Conservation (phyloP, 176 grass and related monocot species). For the Luzula sylvatica region DNA sequence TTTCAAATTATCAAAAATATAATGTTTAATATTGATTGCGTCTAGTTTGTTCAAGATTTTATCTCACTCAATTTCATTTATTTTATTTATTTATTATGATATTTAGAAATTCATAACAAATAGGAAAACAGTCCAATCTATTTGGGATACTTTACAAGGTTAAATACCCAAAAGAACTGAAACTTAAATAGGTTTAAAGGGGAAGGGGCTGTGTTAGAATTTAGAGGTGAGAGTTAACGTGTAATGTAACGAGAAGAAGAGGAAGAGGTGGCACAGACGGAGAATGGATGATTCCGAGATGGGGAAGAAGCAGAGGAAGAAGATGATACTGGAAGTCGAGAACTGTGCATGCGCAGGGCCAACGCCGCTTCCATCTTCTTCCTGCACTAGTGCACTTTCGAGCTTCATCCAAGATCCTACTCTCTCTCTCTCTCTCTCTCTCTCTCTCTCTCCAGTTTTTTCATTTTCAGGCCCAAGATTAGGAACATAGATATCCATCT, state of each 20-base stretch:
- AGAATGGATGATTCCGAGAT: constrained; percentile 14
- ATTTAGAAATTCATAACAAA: too few species aligned
- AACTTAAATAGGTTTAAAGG: background rate
- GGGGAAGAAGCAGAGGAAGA: constrained; percentile 1
- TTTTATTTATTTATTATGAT: too few species aligned
- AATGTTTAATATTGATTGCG: too few species aligned
- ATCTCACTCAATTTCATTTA: too few species aligned
- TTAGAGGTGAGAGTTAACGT: background rate
- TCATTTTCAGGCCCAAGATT: too few species aligned
- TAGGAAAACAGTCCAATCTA: too few species aligned
- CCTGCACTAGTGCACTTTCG: background rate
- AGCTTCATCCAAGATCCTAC: background rate
- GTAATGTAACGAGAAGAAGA: constrained; percentile 6
- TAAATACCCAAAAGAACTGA: background rate
- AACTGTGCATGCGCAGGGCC: constrained; percentile 16
- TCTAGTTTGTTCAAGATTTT: too few species aligned
- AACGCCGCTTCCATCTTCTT: constrained; percentile 26
- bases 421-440: background rate
- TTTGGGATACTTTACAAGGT: background rate
- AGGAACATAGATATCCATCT: too few species aligned
- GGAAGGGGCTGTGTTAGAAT: background rate
- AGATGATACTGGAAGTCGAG: constrained; percentile 16
- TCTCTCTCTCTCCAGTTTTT: too few species aligned
- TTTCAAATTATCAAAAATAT: too few species aligned
- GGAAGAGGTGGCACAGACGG: constrained; percentile 29